Base-by-base conservation (phyloP, 176 grass and related monocot species). In the Thinopyrum elongatum region DNA sequence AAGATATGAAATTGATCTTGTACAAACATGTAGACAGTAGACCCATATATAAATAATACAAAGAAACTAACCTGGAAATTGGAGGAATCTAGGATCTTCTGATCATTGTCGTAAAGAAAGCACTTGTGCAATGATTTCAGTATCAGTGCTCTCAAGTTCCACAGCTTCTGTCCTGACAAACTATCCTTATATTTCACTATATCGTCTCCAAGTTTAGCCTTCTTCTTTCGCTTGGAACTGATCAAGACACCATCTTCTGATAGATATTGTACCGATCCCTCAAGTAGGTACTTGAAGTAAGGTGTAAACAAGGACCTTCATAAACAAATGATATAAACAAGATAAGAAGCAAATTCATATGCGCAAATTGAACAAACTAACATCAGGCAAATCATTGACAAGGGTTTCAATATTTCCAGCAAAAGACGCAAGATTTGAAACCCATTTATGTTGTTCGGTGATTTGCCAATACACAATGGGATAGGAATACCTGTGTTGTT, bases 211-310 rank as follows among this genome's bases (percentile, higher is more conserved):
- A 86, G 76, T 86, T 98, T 98, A 22, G 88, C 74, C 76, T 91
- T 95, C 89, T 97, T 94, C 86, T 94, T 98, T 88, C 77, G 86
- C 76, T 89, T 87, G 51, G 84, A 91, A 74, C 53, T 70, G 30
- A 67, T 46, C 78, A 84, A 83, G 79, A 77, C 59, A 64, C 51
- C 65, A 90, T 86, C 86, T 80, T 91, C 91, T 44, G 88, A 89
- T 41, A 98, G 89, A 88, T 84, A 92, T 65, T 74, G 90, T 64
- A 98, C 67, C 49, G 86, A 95, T 81, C 81, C 90, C 78, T 94
- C 88, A 3, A 98, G 79, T 80, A 98, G 89, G 84, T 94, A 92
- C 79, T 98, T 95, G 91, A 94, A 98, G 87, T 98, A 98, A 76
- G 96, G 96, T 90, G 90, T 91, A 84, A 98, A 95, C 59, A 98